phyloP scores from a whole-genome alignment of 2,329 filamentous ascomycete genomes.

The Fusarium torulosum region DNA sequence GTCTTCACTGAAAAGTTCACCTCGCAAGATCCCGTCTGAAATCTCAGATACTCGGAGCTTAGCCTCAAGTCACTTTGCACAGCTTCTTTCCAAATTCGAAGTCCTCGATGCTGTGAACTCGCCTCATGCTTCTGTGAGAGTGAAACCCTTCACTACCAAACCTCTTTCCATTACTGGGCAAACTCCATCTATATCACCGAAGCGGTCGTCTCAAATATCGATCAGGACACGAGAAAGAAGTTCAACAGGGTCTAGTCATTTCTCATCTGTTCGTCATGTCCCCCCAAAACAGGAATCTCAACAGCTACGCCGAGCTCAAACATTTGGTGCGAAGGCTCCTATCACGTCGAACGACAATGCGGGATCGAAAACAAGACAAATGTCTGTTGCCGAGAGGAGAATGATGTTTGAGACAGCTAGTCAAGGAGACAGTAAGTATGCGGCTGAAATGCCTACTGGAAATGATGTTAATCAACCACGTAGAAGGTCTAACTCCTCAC shows the following conservation, averaged over 20 bases:
- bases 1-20: constrained; percentile 12
- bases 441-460: neutral
- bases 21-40: constrained; percentile 23
- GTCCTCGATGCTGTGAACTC: constrained; percentile 43
- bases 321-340: constrained; percentile 22
- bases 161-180: neutral
- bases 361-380: constrained; percentile 28
- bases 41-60: constrained; percentile 12
- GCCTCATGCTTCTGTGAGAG: neutral
- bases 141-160: neutral
- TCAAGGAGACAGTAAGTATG: constrained; percentile 14
- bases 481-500: neutral
- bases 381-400: constrained; percentile 45
- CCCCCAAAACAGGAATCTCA: neutral
- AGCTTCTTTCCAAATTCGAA: constrained; percentile 55
- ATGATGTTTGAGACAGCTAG: constrained; percentile 38
- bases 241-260: constrained; percentile 10
- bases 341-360: neutral
- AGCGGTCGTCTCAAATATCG: neutral
- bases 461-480: neutral
- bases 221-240: constrained; percentile 5
- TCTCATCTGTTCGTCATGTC: constrained; percentile 16
- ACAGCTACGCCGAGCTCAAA: constrained; percentile 25
- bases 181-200: neutral
- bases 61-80: constrained; percentile 43